These are phyloP conservation scores for Candida frijolesensis DNA, from an alignment of 1,139 yeast genomes.

Conservation along the genomic window DNA sequence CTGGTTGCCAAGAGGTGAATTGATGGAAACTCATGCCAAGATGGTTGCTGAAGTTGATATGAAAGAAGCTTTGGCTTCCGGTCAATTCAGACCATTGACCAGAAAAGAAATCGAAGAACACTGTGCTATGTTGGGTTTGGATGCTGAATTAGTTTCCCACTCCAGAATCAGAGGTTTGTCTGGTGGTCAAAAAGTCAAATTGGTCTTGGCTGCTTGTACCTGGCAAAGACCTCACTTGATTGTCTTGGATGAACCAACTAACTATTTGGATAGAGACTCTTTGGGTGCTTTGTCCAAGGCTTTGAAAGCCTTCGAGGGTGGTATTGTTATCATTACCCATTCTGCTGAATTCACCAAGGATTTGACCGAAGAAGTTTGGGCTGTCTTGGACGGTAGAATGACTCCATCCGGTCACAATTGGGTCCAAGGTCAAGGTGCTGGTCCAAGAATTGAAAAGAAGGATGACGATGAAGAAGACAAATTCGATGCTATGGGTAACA, in stretches of 20 bases:
- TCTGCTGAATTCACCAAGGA: constrained; percentile 99
- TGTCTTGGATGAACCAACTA: constrained; percentile 99
- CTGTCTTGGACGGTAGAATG: constrained; percentile 96
- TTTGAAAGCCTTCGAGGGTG: constrained; percentile 98
- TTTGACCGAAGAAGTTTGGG: constrained; percentile 99
- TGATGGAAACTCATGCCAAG: constrained; percentile 97
- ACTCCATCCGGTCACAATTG: constrained; percentile 99
- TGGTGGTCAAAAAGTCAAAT: constrained; percentile 99
- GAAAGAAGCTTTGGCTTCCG: constrained; percentile 99
- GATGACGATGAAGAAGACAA: constrained; percentile 96
- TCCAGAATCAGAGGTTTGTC: constrained; percentile 99
- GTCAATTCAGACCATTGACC: constrained; percentile 99
- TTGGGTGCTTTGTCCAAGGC: constrained; percentile 99
- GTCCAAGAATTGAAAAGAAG: constrained; percentile 97
- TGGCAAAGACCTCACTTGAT: constrained; percentile 99
- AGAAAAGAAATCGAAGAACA: constrained; percentile 99
- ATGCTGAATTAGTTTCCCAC: constrained; percentile 98
- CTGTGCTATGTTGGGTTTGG: constrained; percentile 98
- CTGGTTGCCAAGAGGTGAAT: constrained; percentile 99
- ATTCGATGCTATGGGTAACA: constrained; percentile 99
- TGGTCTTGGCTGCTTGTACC: constrained; percentile 99
- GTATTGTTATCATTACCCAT: constrained; percentile 99
- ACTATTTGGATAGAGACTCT: constrained; percentile 98
- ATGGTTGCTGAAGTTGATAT: constrained; percentile 99
- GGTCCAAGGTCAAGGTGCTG: constrained; percentile 99